Evolutionary conservation across 768 basidiomycete species (phyloP).

Genomic region (Phylloporus arenicola): DNA sequence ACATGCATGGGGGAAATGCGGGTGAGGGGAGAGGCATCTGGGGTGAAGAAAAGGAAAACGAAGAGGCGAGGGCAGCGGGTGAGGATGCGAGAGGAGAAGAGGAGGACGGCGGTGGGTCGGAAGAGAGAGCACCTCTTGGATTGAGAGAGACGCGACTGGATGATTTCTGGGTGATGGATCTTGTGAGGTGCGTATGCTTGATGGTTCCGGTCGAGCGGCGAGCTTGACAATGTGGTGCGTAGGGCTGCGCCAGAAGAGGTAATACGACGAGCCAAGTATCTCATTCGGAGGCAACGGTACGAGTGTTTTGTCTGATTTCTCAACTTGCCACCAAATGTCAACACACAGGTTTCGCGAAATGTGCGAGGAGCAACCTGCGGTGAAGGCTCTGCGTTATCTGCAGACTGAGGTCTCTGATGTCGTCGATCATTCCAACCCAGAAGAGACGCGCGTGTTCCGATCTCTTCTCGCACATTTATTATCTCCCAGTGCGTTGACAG

Average conservation of each 20-base stretch:
- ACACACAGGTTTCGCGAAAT: conserved; percentile 70
- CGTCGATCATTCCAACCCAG: conserved; percentile 60
- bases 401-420: conserved; percentile 64
- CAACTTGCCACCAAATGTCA: not conserved
- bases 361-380: conserved; percentile 53
- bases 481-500: conserved; percentile 27
- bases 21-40: conserved; percentile 33
- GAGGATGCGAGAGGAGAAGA: not conserved
- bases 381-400: conserved; percentile 67
- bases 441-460: conserved; percentile 60
- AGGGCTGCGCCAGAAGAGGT: conserved; percentile 64
- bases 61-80: not conserved
- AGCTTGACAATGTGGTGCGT: not conserved
- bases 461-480: conserved; percentile 63
- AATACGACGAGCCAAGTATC: conserved; percentile 56
- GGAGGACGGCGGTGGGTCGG: not conserved
- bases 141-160: conserved; percentile 49
- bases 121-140: conserved; percentile 4
- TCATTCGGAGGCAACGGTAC: conserved; percentile 69
- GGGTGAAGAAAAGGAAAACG: conserved; percentile 24
- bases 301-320: conserved; percentile 11
- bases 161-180: conserved; percentile 71
- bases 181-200: not conserved
- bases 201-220: not conserved
- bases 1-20: conserved; percentile 75